Evolutionary conservation across 2,329 filamentous ascomycete species (phyloP).

Genomic region (Aschersonia sp.): DNA sequence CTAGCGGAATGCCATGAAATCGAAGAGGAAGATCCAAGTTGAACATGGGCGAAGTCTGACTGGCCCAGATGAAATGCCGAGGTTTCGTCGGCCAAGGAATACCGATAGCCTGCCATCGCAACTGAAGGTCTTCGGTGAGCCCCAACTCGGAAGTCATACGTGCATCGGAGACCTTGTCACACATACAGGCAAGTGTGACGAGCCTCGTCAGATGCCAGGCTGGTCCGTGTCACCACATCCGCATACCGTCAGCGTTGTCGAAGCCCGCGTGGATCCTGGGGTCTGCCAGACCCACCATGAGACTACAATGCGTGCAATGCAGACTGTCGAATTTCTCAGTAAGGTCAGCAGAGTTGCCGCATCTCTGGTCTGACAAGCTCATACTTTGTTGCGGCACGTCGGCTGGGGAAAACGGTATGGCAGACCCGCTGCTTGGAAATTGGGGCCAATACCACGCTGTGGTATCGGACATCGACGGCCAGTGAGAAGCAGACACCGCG

Average conservation of each 20-base stretch:
- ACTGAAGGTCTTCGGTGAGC: too few relatives aligned
- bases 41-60: too few relatives aligned
- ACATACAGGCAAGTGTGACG: too few relatives aligned
- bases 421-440: conserved; percentile 10
- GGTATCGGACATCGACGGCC: conserved; percentile 18
- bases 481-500: conserved; percentile 19
- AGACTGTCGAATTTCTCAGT: conserved; percentile 37
- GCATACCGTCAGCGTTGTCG: conserved; percentile 26
- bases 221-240: conserved; percentile 6
- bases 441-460: conserved; percentile 16
- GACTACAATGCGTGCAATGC: conserved; percentile 34
- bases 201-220: too few relatives aligned
- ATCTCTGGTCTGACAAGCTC: conserved; percentile 29
- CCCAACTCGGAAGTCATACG: too few relatives aligned
- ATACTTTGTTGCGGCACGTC: conserved; percentile 23
- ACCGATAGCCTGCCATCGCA: too few relatives aligned
- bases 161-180: too few relatives aligned
- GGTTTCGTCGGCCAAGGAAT: too few relatives aligned
- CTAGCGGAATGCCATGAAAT: too few relatives aligned
- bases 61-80: too few relatives aligned
- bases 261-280: conserved; percentile 44
- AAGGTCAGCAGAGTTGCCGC: conserved; percentile 37
- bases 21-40: too few relatives aligned
- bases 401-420: conserved; percentile 28
- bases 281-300: conserved; percentile 44